Conservation (phyloP, 2,329 filamentous ascomycete genomes). For the Xylaria sp. region DNA sequence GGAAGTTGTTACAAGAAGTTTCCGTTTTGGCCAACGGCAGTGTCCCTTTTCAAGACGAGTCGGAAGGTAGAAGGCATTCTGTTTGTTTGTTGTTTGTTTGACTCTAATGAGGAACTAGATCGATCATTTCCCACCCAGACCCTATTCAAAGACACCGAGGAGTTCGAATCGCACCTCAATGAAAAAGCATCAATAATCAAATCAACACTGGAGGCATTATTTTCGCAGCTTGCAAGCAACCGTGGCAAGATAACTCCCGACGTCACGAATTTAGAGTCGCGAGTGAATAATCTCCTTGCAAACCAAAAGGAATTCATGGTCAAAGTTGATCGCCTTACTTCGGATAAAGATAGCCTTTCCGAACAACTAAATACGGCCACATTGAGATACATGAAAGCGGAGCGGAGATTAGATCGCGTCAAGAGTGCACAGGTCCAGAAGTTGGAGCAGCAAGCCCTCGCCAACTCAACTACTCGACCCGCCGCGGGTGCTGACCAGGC, state of each 20-base stretch:
- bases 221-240: slow-evolving; percentile 59
- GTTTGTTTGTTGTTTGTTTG: neutral
- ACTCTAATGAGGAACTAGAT: slow-evolving; percentile 48
- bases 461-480: slow-evolving; percentile 62
- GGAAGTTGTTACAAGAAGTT: slow-evolving; percentile 67
- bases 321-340: slow-evolving; percentile 74
- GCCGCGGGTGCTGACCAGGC: slow-evolving; percentile 50
- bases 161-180: slow-evolving; percentile 83
- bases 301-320: slow-evolving; percentile 81
- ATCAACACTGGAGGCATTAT: slow-evolving; percentile 72
- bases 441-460: slow-evolving; percentile 85
- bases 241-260: slow-evolving; percentile 68
- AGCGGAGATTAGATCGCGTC: slow-evolving; percentile 89
- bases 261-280: slow-evolving; percentile 72
- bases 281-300: slow-evolving; percentile 76
- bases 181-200: slow-evolving; percentile 79
- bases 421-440: slow-evolving; percentile 91
- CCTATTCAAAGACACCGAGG: slow-evolving; percentile 66
- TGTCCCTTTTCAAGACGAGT: slow-evolving; percentile 49
- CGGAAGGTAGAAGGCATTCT: slow-evolving; percentile 46
- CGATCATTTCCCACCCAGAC: slow-evolving; percentile 63
- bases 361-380: slow-evolving; percentile 89
- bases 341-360: slow-evolving; percentile 83
- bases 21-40: slow-evolving; percentile 61
- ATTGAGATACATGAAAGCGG: slow-evolving; percentile 89